Conservation (phyloP, 2,329 filamentous ascomycete species). For the Zymoseptoria crescenta region DNA sequence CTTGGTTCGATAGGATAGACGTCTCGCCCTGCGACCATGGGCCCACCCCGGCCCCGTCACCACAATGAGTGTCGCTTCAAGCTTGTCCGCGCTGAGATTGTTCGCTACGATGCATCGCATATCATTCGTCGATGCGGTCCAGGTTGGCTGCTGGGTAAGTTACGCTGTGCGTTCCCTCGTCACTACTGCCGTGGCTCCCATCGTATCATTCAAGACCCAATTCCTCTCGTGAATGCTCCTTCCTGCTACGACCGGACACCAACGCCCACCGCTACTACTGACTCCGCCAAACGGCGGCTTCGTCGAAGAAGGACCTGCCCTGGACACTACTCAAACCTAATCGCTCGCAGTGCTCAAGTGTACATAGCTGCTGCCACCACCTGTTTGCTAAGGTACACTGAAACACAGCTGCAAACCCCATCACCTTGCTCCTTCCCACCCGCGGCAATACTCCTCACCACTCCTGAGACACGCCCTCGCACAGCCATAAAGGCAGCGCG, state of each 20-base stretch:
- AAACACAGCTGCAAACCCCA: not conserved
- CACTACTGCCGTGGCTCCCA: not conserved
- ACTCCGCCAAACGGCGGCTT: not conserved
- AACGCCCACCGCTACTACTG: not conserved
- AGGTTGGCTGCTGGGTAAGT: not conserved
- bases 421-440: not conserved
- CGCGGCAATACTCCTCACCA: not conserved
- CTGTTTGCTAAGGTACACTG: not conserved
- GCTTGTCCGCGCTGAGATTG: not conserved
- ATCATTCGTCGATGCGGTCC: not conserved
- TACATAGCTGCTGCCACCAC: no score
- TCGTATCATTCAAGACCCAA: not conserved
- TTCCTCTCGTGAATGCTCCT: not conserved
- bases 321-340: not conserved
- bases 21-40: not conserved
- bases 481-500: conserved; percentile 6
- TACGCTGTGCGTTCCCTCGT: not conserved
- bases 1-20: not conserved
- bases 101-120: not conserved
- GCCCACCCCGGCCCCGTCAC: not conserved
- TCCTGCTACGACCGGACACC: not conserved
- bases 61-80: not conserved
- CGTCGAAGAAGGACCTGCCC: not conserved
- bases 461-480: conserved; percentile 6
- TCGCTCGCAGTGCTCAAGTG: not conserved